Evolutionary conservation across 495 filamentous ascomycete genomes (phyloP), one percentile per base, ranked within the genome.

Genomic region (Cercophora scortea): DNA sequence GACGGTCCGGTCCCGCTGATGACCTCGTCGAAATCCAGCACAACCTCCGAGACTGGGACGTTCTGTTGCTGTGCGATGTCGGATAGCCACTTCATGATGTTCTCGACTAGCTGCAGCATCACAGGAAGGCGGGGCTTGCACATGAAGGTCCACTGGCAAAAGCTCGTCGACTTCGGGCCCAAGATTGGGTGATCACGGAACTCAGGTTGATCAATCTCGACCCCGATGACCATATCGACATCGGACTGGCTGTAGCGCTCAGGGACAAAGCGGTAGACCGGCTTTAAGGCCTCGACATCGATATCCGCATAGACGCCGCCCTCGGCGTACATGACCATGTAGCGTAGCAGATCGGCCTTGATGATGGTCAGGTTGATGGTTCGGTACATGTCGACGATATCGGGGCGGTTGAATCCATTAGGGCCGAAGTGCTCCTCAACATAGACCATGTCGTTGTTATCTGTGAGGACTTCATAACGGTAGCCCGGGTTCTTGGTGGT

Each of bases 131-230:
- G 65, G 1, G 79, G 77, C 55, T 78, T 81, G 62, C 72, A 75
- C 68, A 79, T 77, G 53, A 84, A 80, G 2, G 81, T 84, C 81
- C 82, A 86, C 60, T 84, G 81, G 60, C 80, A 84, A 56, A 85
- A 85, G 18, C 77, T 80, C 51, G 70, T 63, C 9, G 69, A 79
- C 56, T 83, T 83, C n/a, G 62, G 59, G 9, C 81, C 80, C 6
- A 83, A 70, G 50, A 84, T 79, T n/a, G 74, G 63, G 59, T 84
- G 79, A 58, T 82, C 70, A 25, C 64, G 58, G 61, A 76, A 83
- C 8, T 77, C 71, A 13, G 79, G 79, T 62, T 82, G 71, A 58
- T 85, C 82, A 46, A 83, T 81, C 59, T 84, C 79, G 8, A 85
- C 71, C 32, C 82, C 80, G 40, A 86, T 67, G 9, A 86, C 71